Conservation (phyloP, 352 stramenopile genomes). For the Phytophthora vignae region DNA sequence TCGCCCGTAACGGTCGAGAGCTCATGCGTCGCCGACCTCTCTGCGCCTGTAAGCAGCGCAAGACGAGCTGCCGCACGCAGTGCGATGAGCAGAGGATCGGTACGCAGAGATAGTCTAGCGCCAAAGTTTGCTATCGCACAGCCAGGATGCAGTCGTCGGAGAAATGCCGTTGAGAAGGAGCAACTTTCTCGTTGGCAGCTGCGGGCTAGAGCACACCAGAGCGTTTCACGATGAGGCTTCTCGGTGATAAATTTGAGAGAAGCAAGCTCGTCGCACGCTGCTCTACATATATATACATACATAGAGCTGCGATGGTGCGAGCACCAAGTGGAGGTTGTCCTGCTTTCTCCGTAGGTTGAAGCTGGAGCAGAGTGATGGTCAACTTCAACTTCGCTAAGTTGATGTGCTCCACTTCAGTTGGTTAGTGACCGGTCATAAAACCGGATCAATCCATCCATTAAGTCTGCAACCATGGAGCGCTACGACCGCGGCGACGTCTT, state of each 20-base stretch:
- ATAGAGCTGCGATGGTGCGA: no score
- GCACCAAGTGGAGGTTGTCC: no score
- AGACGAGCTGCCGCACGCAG: no score
- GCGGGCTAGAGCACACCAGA: neutral
- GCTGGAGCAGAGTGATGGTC: constrained; percentile 17
- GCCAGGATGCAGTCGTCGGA: constrained; percentile 4
- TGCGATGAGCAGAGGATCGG: no score
- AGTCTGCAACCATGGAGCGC: constrained; percentile 64
- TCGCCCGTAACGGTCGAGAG: neutral
- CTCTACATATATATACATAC: no score
- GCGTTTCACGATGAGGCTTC: neutral
- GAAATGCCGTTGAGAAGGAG: constrained; percentile 6
- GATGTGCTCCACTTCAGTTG: constrained; percentile 9
- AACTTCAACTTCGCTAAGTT: constrained; percentile 21
- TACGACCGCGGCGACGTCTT: constrained; percentile 81
- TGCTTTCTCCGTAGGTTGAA: neutral
- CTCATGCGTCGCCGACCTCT: no score
- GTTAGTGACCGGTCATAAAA: constrained; percentile 22
- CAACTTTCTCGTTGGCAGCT: neutral
- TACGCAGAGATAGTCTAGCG: no score
- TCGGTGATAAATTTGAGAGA: neutral
- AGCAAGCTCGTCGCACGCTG: neutral
- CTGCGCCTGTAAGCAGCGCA: no score
- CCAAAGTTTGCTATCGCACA: neutral
- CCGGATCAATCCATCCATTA: neutral